Evolutionary conservation across 2,329 filamentous ascomycete genomes (phyloP), one percentile per base, ranked within the genome.

Genomic region (Colletotrichum sp.): DNA sequence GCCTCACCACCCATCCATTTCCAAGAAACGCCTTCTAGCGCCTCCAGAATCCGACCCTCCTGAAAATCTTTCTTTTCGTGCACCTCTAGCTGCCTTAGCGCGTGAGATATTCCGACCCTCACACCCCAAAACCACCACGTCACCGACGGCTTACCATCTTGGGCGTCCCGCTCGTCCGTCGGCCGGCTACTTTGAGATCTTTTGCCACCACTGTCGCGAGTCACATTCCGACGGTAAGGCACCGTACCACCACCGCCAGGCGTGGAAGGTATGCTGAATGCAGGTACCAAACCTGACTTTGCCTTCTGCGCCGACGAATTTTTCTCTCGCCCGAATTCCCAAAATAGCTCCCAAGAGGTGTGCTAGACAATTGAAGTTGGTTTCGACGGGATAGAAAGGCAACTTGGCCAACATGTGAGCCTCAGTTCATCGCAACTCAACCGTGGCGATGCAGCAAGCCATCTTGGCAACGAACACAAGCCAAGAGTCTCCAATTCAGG

Each of bases 111-210:
- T 62, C 18, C 69, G 52, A 71, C 24, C 26, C 12, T 18, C 68
- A 74, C 55, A 48, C 56, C 55, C 58, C 48, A 16, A 24, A 24
- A 65, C 30, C 56, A 58, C 32, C 68, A 71, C 32, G 68, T 71
- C 72, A 72, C 61, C 59, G 21, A 32, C 73, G 70, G 73, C 56
- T 75, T 73, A 18, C 69, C 69, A 10, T 59, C 43, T 69, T 73
- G 10, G 52, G 73, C 34, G 48, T 74, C 34, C 73, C 73, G 73
- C 32, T 58, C 43, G 34, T 16, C 43, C 26, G 36, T 52, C 58
- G n/a, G 16, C 21, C 36, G 30, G 21, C 26, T 30, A 8, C 68
- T 36, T 58, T n/a, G 26, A 59, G 18, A 58, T 32, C 63, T 28
- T 55, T 73, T 52, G 73, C 73, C 73, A 68, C 72, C 62, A 56